These are phyloP conservation scores for Pestalotiopsis sp. DNA, from an alignment of 2,329 filamentous ascomycete species.

Conservation along the genomic window DNA sequence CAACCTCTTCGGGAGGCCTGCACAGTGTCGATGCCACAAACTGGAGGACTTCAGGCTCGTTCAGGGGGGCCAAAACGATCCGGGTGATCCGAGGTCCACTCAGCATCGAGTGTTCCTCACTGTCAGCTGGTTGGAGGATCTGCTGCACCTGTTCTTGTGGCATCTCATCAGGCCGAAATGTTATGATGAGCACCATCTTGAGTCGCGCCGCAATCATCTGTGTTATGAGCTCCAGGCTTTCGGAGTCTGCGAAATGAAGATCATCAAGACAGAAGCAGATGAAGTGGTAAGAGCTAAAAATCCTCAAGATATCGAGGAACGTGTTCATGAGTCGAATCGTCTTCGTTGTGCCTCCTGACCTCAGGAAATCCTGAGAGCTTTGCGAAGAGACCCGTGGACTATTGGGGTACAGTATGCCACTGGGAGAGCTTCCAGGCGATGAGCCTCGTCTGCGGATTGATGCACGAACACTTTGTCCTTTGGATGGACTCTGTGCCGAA, in stretches of 20 bases:
- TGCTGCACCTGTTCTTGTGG: conserved; percentile 54
- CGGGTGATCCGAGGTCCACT: conserved; percentile 64
- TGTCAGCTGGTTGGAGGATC: conserved; percentile 55
- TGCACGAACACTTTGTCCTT: conserved; percentile 33
- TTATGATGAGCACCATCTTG: conserved; percentile 80
- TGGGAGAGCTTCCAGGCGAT: conserved; percentile 48
- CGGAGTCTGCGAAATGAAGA: conserved; percentile 85
- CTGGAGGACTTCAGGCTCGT: conserved; percentile 76
- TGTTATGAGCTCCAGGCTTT: conserved; percentile 80
- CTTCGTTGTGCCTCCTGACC: conserved; percentile 59
- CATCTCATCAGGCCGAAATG: conserved; percentile 70
- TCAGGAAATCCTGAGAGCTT: conserved; percentile 61
- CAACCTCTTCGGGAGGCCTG: conserved; percentile 69
- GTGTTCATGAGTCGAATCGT: conserved; percentile 81
- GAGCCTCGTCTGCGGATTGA: conserved; percentile 47
- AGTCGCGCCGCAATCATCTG: conserved; percentile 79
- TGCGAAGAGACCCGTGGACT: conserved; percentile 45
- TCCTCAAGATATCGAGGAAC: conserved; percentile 80
- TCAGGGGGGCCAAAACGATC: conserved; percentile 72
- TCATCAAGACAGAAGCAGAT: conserved; percentile 90
- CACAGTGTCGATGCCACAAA: conserved; percentile 85
- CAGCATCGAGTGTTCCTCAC: conserved; percentile 49
- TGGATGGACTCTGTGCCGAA: conserved; percentile 29
- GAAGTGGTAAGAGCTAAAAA: conserved; percentile 81
- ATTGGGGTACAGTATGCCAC: conserved; percentile 29